Conservation (phyloP, 2,329 filamentous ascomycete species). For the Pseudodiploospora longispora region DNA sequence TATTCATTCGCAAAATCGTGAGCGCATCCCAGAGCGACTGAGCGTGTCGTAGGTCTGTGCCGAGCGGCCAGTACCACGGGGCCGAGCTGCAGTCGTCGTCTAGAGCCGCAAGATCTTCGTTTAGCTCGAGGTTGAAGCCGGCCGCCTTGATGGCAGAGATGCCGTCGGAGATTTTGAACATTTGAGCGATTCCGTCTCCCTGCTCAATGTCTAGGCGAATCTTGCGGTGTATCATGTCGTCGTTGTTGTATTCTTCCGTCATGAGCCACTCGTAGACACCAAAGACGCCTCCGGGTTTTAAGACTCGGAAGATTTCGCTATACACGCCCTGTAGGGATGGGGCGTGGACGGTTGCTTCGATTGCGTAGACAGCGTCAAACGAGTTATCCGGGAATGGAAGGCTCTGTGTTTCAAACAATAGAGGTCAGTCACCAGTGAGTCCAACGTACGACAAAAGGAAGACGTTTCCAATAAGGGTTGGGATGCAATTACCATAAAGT, state of each 20-base stretch:
- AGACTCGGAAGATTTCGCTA: constrained; percentile 84
- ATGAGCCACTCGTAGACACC: constrained; percentile 99
- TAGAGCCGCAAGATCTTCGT: constrained; percentile 70
- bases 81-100: constrained; percentile 58
- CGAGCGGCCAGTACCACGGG: constrained; percentile 88
- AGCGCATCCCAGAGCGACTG: constrained; percentile 64
- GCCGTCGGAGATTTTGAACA: constrained; percentile 81
- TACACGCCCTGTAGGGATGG: constrained; percentile 88
- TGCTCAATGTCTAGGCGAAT: constrained; percentile 93
- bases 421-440: constrained; percentile 8
- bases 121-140: constrained; percentile 73
- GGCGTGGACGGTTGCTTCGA: constrained; percentile 94
- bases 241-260: constrained; percentile 90
- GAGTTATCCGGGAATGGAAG: constrained; percentile 89
- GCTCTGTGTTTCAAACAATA: constrained; percentile 46
- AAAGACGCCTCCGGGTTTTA: constrained; percentile 93
- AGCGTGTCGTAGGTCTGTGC: constrained; percentile 69
- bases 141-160: constrained; percentile 76
- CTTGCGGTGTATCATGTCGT: constrained; percentile 75
- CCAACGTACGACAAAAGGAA: not conserved
- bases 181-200: constrained; percentile 94
- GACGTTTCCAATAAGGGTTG: not conserved
- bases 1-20: constrained; percentile 78
- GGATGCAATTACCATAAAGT: constrained; percentile 68
- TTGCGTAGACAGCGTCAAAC: constrained; percentile 94